Conservation (phyloP, 352 stramenopile species). For the Globisporangium abappressorium region DNA sequence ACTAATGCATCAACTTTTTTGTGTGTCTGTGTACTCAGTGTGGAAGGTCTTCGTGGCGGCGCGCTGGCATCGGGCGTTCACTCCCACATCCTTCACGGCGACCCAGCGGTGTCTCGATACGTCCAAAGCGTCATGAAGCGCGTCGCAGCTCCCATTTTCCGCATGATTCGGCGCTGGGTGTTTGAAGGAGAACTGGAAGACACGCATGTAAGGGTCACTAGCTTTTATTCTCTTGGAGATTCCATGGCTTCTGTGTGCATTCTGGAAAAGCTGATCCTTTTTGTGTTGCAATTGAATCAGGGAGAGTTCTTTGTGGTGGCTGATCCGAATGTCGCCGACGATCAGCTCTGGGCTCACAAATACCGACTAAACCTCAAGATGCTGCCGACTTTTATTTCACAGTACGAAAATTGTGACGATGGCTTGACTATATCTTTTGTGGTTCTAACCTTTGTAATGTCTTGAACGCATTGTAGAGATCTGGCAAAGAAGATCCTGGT, state of each 20-base stretch:
- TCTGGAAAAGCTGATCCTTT: neutral
- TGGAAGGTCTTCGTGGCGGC: constrained; percentile 82
- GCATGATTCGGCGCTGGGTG: constrained; percentile 87
- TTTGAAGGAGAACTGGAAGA: constrained; percentile 88
- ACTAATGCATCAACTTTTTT: neutral
- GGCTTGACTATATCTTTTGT: neutral
- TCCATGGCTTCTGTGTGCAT: neutral
- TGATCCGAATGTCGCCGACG: constrained; percentile 65
- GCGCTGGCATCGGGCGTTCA: constrained; percentile 88
- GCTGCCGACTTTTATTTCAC: constrained; percentile 85
- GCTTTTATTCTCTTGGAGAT: neutral
- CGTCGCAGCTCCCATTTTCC: constrained; percentile 75
- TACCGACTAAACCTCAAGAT: constrained; percentile 84
- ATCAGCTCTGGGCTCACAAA: constrained; percentile 85
- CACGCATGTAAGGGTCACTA: constrained; percentile 52
- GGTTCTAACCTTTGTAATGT: neutral
- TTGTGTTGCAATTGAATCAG: constrained; percentile 25
- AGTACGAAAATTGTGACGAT: constrained; percentile 30
- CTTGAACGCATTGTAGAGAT: constrained; percentile 36
- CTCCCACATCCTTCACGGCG: constrained; percentile 89
- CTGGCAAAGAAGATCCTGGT: constrained; percentile 93
- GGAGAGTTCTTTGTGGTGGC: constrained; percentile 87
- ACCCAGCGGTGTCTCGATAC: constrained; percentile 70
- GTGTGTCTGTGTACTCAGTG: constrained; percentile 28
- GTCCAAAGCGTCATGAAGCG: constrained; percentile 81